Evolutionary conservation across 371 early-diverging fungal genomes (phyloP), one percentile per base, ranked within the genome.

Genomic region (Rhizopus arrhizus): DNA sequence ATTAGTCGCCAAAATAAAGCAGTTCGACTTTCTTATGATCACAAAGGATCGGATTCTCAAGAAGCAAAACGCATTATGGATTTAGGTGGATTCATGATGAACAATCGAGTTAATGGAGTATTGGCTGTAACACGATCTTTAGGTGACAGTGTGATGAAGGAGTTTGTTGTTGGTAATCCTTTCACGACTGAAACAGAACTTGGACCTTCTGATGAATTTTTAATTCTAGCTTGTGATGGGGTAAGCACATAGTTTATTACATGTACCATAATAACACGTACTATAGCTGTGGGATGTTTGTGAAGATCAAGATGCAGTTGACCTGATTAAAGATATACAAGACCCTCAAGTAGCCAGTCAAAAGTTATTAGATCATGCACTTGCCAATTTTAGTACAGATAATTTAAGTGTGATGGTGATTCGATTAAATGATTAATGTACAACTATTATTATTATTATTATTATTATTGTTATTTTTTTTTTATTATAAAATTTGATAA

Each of bases 71-170:
- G 98, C 58, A 93, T 98, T 48, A 78, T 87, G 40, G 94, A 94
- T 46, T 82, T 92, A 12, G 98, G 98, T 38, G 99, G 99, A 13
- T 96, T 95, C 74, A 88, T 98, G 58, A 90, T 97, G 85, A 96
- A 97, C 68, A 91, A 93, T 61, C 89, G 99, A 6, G 99, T 98
- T n/a, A 98, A 98, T 72, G 99, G 98, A 31, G 91, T 97, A n/a
- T 74, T 98, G 58, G 97, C 99, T 10, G 98, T 98, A 3, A 98
- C 99, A 13, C 82, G 99, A 32, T 90, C 97, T 0, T 80, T 98
- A 32, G 99, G 98, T n/a, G 98, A 98, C 72, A 81, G 88, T 64
- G 85, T 90, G 16, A 95, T 98, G 94, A 98, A 98, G 73, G 95
- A 95, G 62, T 93, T 89, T 72, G 90, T 98, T 10, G 89, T 96